Evolutionary conservation across 495 filamentous ascomycete genomes (phyloP).

Genomic region (Neurospora sp.): DNA sequence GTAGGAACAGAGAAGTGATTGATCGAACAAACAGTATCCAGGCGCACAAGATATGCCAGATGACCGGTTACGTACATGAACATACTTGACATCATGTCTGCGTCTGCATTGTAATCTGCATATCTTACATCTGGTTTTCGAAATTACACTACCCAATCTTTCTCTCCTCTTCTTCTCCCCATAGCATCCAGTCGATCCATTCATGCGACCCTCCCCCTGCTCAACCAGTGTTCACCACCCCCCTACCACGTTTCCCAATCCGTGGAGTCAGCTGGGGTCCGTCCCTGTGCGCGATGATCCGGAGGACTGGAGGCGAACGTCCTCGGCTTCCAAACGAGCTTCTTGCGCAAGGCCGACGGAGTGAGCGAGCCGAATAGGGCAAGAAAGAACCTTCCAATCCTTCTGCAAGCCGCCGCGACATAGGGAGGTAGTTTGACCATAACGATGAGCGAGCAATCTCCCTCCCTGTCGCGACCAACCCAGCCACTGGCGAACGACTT

Average conservation of each 20-base stretch:
- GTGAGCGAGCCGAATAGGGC: background rate
- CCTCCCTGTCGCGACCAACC: accelerated
- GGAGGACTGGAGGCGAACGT: background rate
- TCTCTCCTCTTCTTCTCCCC: background rate
- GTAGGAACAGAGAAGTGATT: too few species aligned
- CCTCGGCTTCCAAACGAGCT: background rate
- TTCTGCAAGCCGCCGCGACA: background rate
- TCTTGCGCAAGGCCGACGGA: background rate
- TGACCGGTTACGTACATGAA: background rate
- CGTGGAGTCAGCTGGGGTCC: background rate
- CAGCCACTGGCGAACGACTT: background rate
- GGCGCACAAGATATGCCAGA: background rate
- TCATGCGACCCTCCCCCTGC: background rate
- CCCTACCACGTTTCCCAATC: background rate
- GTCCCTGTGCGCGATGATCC: background rate
- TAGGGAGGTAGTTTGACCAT: background rate
- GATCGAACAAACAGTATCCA: too few species aligned
- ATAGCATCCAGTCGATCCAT: background rate
- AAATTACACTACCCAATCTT: background rate
- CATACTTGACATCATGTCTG: background rate
- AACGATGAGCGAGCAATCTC: background rate
- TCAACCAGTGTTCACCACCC: background rate
- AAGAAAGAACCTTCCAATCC: background rate
- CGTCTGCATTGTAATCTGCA: background rate
- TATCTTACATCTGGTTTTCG: background rate